Evolutionary conservation across 1,284 basidiomycete species (phyloP), one percentile per base, ranked within the genome.

Genomic region (Marasmius oreades): DNA sequence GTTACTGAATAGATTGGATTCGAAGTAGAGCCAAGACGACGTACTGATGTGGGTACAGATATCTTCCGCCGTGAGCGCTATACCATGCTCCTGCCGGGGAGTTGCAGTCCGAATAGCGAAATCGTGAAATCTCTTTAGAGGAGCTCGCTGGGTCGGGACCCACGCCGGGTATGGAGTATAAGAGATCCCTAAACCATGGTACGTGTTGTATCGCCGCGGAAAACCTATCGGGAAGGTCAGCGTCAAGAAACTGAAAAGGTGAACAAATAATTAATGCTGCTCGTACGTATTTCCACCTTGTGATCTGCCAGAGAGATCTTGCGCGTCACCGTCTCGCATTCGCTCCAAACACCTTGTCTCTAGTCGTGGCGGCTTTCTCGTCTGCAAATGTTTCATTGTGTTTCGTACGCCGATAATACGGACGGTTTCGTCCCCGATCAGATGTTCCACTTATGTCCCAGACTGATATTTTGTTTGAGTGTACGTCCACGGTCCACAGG

Each of bases 21-120:
- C n/a, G n/a, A n/a, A n/a, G n/a, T n/a, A n/a, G n/a, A 31, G 28
- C 28, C 5, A 36, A 11, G 20, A 8, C 12, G 22, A 57, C 60
- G 2, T 52, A 61, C 60, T 26, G n/a, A 61, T 48, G 33, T 61
- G 53, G 51, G 59, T 55, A 20, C 48, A 55, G 20, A 58, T 47
- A 43, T 61, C 60, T 22, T 52, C 28, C 1, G 33, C 37, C 11
- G 31, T 52, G 18, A 39, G 28, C 4, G 28, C 28, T 10, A 10
- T 24, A 22, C 39, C 55, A 11, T 51, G 37, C 18, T n/a, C 18
- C 5, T 54, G 23, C 6, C 60, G 58, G 2, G 31, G 26, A 12
- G 50, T 24, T 22, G 53, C 52, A 10, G 54, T 44, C 22, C 51
- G 46, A n/a, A 33, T 20, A 23, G 47, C 48, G 22, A 61, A 56